A percentile compares a stretch with the other conserved stretches of the same genome.
These are phyloP conservation scores for Penicillium soppii DNA, from an alignment of 495 filamentous ascomycete genomes.

Conservation along the genomic window DNA sequence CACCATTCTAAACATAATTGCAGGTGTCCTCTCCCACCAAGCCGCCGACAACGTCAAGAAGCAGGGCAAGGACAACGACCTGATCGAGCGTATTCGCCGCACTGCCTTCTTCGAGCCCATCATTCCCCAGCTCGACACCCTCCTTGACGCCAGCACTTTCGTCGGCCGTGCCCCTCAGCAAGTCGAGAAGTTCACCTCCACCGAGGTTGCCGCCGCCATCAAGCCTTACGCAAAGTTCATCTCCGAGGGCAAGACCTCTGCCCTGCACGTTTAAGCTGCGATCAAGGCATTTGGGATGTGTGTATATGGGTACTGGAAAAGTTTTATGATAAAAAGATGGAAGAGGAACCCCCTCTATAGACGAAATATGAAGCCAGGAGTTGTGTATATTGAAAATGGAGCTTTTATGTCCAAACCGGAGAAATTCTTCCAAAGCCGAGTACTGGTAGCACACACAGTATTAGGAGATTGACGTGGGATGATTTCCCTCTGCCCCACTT, in stretches of 20 bases:
- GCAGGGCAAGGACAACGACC: slow-evolving; percentile 76
- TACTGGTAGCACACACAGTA: too few relatives aligned
- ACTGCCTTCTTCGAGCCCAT: slow-evolving; percentile 83
- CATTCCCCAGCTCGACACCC: slow-evolving; percentile 66
- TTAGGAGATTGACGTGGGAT: background rate
- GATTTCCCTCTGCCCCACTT: slow-evolving; percentile 9
- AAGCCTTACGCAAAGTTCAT: slow-evolving; percentile 47
- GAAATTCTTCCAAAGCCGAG: too few relatives aligned
- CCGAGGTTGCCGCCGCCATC: slow-evolving; percentile 52
- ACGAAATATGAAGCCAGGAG: slow-evolving; percentile 1
- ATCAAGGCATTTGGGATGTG: background rate
- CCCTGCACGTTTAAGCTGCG: slow-evolving; percentile 52
- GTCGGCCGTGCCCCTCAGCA: slow-evolving; percentile 63
- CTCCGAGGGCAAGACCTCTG: slow-evolving; percentile 44
- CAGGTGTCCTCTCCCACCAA: slow-evolving; percentile 80
- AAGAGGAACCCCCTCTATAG: background rate
- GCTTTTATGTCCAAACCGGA: background rate
- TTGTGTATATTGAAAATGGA: background rate
- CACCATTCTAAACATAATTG: background rate
- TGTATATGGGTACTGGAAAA: background rate
- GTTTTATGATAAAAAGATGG: slow-evolving; percentile 10
- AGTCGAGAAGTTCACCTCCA: slow-evolving; percentile 56
- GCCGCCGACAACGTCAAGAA: slow-evolving; percentile 78
- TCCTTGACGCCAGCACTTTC: slow-evolving; percentile 69
- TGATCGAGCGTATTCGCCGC: slow-evolving; percentile 75